Evolutionary conservation across 2,329 filamentous ascomycete species (phyloP).

Genomic region (Helminthosporium solani): DNA sequence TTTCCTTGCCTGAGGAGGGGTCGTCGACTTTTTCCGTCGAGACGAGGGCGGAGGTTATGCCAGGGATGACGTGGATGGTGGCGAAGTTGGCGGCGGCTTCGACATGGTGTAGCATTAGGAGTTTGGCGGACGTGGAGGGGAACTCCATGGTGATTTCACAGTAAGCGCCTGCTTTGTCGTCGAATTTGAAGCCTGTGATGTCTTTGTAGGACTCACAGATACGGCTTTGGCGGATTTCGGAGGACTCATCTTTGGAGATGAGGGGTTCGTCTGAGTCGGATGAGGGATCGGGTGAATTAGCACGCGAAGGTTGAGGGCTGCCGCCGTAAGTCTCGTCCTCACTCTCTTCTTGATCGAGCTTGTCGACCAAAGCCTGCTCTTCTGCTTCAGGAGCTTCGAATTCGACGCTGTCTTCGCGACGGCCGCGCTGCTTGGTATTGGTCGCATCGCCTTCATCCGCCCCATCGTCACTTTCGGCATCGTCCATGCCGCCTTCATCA

Average conservation of each 20-base stretch:
- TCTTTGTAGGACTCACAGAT: slow-evolving; percentile 55
- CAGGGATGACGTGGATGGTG: slow-evolving; percentile 82
- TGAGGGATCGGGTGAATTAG: slow-evolving; percentile 32
- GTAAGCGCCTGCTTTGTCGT: slow-evolving; percentile 69
- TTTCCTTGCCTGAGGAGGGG: slow-evolving; percentile 51
- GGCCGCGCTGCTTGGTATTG: slow-evolving; percentile 70
- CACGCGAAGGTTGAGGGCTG: slow-evolving; percentile 43
- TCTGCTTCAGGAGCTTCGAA: slow-evolving; percentile 94
- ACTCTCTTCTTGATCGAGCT: slow-evolving; percentile 61
- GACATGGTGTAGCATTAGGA: slow-evolving; percentile 89
- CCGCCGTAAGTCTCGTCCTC: slow-evolving; percentile 57
- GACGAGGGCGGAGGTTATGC: slow-evolving; percentile 70
- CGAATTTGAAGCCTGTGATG: slow-evolving; percentile 76
- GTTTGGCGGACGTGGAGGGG: slow-evolving; percentile 75
- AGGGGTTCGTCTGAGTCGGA: slow-evolving; percentile 20
- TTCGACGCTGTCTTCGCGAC: slow-evolving; percentile 77
- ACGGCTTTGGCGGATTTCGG: slow-evolving; percentile 35
- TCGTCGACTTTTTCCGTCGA: slow-evolving; percentile 56
- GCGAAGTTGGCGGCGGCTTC: slow-evolving; percentile 76
- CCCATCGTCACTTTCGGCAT: slow-evolving; percentile 71
- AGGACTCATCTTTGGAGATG: slow-evolving; percentile 20
- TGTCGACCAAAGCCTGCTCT: slow-evolving; percentile 71
- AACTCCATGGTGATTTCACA: slow-evolving; percentile 85
- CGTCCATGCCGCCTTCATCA: slow-evolving; percentile 59
- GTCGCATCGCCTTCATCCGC: slow-evolving; percentile 59